These are phyloP conservation scores for Hypoxylon trugodes DNA, from an alignment of 495 filamentous ascomycete species.

Conservation along the genomic window DNA sequence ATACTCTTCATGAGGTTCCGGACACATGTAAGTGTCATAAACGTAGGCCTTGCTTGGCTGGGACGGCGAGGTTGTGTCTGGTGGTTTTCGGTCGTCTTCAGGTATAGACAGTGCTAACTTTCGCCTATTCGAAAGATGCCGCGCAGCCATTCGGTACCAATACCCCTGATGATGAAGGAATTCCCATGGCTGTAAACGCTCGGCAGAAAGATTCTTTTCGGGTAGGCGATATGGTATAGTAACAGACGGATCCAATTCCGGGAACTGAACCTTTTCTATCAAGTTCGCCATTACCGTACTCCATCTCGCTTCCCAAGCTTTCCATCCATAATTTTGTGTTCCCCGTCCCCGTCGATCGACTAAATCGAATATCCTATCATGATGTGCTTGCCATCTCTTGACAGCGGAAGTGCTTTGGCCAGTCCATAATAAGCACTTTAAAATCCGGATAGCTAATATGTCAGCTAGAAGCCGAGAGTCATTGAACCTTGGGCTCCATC, in stretches of 20 bases:
- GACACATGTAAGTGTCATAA: constrained; percentile 89
- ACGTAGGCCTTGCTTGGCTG: constrained; percentile 71
- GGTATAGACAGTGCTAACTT: constrained; percentile 72
- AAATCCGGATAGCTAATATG: constrained; percentile 75
- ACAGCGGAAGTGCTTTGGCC: constrained; percentile 77
- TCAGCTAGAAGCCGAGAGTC: constrained; percentile 85
- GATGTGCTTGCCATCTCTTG: constrained; percentile 78
- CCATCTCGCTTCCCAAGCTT: constrained; percentile 88
- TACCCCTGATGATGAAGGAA: constrained; percentile 87
- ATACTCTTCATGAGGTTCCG: constrained; percentile 75
- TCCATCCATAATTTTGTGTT: constrained; percentile 83
- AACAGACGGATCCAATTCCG: constrained; percentile 51
- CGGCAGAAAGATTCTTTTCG: constrained; percentile 73
- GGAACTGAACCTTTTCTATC: constrained; percentile 67
- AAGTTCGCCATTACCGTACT: constrained; percentile 80
- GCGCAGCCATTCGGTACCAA: constrained; percentile 78
- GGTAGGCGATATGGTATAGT: constrained; percentile 62
- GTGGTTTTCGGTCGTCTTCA: constrained; percentile 74
- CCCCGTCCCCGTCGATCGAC: constrained; percentile 84
- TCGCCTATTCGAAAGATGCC: constrained; percentile 68
- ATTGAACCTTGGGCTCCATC: constrained; percentile 86
- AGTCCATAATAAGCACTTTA: constrained; percentile 81
- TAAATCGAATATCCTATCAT: constrained; percentile 72
- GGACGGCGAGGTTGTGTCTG: constrained; percentile 71
- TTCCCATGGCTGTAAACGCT: constrained; percentile 79